Base-by-base conservation (phyloP, 495 filamentous ascomycete species). In the Platismatia glauca region DNA sequence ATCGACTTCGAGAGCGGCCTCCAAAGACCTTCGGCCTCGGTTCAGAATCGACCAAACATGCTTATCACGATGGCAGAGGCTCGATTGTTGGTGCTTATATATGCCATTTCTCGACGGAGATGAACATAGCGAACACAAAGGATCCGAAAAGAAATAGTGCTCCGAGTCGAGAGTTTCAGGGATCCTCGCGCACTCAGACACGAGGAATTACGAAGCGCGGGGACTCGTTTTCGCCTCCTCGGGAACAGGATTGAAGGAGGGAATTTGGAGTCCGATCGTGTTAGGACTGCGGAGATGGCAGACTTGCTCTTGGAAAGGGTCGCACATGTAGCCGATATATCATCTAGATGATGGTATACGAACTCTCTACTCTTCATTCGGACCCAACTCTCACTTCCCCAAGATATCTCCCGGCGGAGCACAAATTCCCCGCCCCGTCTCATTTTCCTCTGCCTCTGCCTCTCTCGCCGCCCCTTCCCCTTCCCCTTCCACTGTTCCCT, bases 271-370 rank as follows among this genome's bases (percentile, higher is more conserved):
- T 27, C 12, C 15, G 24, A 3, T 2, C 24, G 1, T 50, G 7
- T 24, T 2, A 15, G 9, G 6, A 29, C 4, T 1, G 9, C 11
- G 13, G 13, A 27, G 24, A 50, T 7, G 2, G 46, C 46, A 50
- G 24, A 13, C 46, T 50, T 50, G 44, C n/a, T 12, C 3, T 15
- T 20, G 29, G 27, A 20, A 53, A 33, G 5, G 13, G 16, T 53
- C 29, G 7, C 29, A 20, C 6, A 8, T 34, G 27, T 53, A 53
- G 15, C 29, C 16, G 22, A 1, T 50, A 44, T n/a, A n/a, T n/a
- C n/a, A n/a, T n/a, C n/a, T 85, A 88, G 78, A 79, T 75, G 83
- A 86, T 90, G 88, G 88, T 74, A 90, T 78, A 90, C 75, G 59
- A 69, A 68, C 31, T 27, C 50, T 66, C 56, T 35, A 53, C 55